Base-by-base conservation (phyloP, 1,284 basidiomycete genomes). In the Cutaneotrichosporon sp. region DNA sequence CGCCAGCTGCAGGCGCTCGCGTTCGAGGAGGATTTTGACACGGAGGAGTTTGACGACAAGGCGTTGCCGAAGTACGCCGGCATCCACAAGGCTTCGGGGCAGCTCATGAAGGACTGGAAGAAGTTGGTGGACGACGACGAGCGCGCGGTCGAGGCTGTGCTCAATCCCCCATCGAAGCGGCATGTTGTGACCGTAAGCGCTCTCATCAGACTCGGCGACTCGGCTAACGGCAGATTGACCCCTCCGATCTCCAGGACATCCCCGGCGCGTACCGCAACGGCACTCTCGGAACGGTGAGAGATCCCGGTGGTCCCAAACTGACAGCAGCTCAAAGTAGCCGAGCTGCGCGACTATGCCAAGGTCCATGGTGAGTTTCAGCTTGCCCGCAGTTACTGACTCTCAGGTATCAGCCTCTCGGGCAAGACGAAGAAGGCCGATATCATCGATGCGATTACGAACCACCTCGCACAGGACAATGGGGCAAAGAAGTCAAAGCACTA, bases 1-100 rank as follows among this genome's bases (percentile, higher is more conserved):
- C 88, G 87, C 10, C 91, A 94, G 72, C 84, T 97, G 4, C 89
- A 97, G 81, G 92, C 93, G 16, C 88, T 87, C 56, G 95, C 95
- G 0, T 95, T 97, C 78, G 88, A 90, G 56, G 91, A 95, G 74
- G 86, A 92, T 67, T 92, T 86, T 69, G 88, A 94, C 72, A 82
- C 85, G 2, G 85, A 87, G 56, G 78, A 83, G 4, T 89, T 92
- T 66, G 86, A 87, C 16, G 94, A 98, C 76, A 80, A 87, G 64
- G 92, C 93, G 0, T 73, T 86, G 61, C 94, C 95, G 2, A 89
- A 90, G 69, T 83, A 87, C 55, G 85, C 86, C 47, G 84, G 85
- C 70, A 92, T 97, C 65, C 89, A 91, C 71, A 88, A 90, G 82
- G 91, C 90, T 29, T 89, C 89, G 1, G 92, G 92, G 14, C 79